Base-by-base conservation (phyloP, 1,284 basidiomycete species). In the Athelia psychrophila region DNA sequence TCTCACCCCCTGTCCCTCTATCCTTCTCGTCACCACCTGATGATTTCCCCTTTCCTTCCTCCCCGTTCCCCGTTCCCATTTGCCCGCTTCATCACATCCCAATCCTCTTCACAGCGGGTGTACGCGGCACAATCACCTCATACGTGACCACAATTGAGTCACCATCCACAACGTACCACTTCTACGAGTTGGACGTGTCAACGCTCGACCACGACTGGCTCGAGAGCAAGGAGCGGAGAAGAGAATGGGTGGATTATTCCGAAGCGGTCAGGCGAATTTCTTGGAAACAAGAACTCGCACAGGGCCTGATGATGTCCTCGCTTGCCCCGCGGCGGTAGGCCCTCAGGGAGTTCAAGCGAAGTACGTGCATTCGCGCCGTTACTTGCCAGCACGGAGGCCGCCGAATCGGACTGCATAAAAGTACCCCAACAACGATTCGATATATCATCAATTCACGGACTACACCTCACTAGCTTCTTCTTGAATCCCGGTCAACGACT, bases 201-300 rank as follows among this genome's bases (percentile, higher is more conserved):
- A 73, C 71, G 48, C 78, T 91, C 51, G 89, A 91, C 58, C 74
- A 79, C 56, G 83, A 86, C 54, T 92, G 89, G 89, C 73, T 88
- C 55, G 89, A 92, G 66, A 74, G 79, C 60, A 75, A 82, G 57
- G 88, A 92, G 72, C 80, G 89, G 55, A 74, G 74, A 65, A 73
- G 89, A 61, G 89, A 92, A 72, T 91, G 88, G 88, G 88, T 92
- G 60, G 88, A 91, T 68, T 91, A 84, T 61, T 78, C 83, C 49
- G 90, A 91, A 71, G 89, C 90, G 18, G 70, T 83, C 57, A 71
- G 75, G 60, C 75, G 90, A 58, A 65, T 92, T 46, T 77, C 83
- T 54, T 92, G 90, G 90, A 92, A 92, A 65, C 70, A 78, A 12
- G 90, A 92, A 71, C 77, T 92, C 49, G 80, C 81, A 18, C 85